Conservation (phyloP, 1,139 yeast species). For the Hyphopichia burtonii region DNA sequence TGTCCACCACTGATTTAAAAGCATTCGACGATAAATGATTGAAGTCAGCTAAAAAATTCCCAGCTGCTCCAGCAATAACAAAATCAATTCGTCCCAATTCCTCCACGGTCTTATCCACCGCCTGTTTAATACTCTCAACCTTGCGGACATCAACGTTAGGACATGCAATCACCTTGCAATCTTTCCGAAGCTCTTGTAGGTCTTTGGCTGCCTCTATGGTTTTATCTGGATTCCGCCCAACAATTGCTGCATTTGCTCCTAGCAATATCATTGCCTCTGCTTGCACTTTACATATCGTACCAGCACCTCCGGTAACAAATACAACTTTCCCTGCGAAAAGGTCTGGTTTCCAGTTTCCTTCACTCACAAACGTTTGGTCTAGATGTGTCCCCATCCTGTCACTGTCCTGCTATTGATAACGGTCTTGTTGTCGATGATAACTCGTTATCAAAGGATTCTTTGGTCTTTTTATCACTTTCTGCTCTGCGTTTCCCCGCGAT, state of each 20-base stretch:
- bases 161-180: constrained; percentile 64
- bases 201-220: constrained; percentile 70
- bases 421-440: too few relatives aligned
- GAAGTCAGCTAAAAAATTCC: constrained; percentile 82
- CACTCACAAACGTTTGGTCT: constrained; percentile 25
- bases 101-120: constrained; percentile 63
- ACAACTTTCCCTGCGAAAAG: constrained; percentile 80
- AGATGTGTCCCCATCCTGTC: constrained; percentile 10
- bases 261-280: constrained; percentile 75
- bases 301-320: constrained; percentile 94
- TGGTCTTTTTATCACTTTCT: background rate
- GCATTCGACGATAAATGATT: constrained; percentile 79
- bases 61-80: constrained; percentile 95
- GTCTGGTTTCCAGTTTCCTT: constrained; percentile 49
- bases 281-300: constrained; percentile 86
- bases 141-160: constrained; percentile 78
- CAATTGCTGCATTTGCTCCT: constrained; percentile 83
- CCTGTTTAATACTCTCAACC: constrained; percentile 52
- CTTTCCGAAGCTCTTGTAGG: constrained; percentile 52
- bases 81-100: constrained; percentile 74
- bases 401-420: too few relatives aligned
- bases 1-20: constrained; percentile 78
- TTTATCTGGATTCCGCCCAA: constrained; percentile 71
- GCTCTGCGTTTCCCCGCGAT: too few relatives aligned
- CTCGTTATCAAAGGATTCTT: background rate